Conservation (phyloP, 352 stramenopile genomes). For the Elongisporangium undulatum region DNA sequence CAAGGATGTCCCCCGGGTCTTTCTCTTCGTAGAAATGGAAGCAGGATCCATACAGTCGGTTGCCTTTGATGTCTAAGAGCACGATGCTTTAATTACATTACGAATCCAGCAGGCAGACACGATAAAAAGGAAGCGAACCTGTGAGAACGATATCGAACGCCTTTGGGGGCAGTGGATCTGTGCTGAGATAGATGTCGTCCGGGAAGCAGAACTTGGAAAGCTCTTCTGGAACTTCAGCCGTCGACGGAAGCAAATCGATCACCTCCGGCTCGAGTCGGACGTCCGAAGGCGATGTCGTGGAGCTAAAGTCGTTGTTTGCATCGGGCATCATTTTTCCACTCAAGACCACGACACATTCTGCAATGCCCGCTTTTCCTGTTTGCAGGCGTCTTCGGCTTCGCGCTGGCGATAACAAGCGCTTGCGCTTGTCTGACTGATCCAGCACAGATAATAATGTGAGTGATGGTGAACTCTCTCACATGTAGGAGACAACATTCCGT, state of each 20-base stretch:
- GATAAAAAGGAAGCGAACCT: constrained; percentile 15
- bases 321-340: constrained; percentile 37
- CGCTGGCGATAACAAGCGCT: background rate
- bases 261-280: constrained; percentile 49
- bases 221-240: constrained; percentile 45
- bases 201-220: constrained; percentile 76
- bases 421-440: background rate
- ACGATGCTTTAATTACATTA: background rate
- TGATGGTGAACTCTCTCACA: background rate
- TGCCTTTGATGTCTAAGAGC: constrained; percentile 49
- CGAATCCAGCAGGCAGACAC: background rate
- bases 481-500: background rate
- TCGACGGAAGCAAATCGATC: constrained; percentile 41
- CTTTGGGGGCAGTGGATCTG: constrained; percentile 28
- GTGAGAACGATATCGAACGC: constrained; percentile 73
- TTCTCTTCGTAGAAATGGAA: constrained; percentile 66
- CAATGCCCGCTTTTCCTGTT: constrained; percentile 21
- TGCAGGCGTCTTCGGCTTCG: background rate
- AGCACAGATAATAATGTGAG: background rate
- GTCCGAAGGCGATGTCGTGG: constrained; percentile 31
- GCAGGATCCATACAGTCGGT: constrained; percentile 48
- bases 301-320: constrained; percentile 21
- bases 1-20: constrained; percentile 53
- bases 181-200: constrained; percentile 44
- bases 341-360: constrained; percentile 58